Base-by-base conservation (phyloP, 257 asterid species). In the Linderniella brevidens region DNA sequence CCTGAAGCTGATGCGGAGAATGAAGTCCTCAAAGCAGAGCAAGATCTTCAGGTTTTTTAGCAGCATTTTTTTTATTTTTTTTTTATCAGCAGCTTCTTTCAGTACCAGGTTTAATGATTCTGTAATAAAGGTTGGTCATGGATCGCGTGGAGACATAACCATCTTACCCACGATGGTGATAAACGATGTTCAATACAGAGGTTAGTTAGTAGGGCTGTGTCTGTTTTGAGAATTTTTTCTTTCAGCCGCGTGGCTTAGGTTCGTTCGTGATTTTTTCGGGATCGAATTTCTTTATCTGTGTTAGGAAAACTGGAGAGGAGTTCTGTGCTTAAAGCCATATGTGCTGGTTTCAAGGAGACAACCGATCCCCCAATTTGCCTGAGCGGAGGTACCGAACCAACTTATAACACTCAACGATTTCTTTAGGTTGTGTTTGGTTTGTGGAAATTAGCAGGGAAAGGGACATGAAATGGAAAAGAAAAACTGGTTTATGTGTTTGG, bases 91-190 rank as follows among this genome's bases (percentile, higher is more conserved):
- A 2, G 32, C 32, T 25, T 25, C 3, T 3, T 6, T 25, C 32
- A 6, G 32, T 25, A 25, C 6, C 32, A 6, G 4, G 32, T 25
- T 25, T 25, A 25, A 2, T 6, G 32, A 25, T 25, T 25, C 32
- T 25, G 32, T 25, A 6, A 25, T 25, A 25, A 2, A 25, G 32
- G 32, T 25, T 19, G 97, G 97, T 11, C 76, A 52, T 49, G 95
- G 95, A 59, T 70, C 92, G 4, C 97, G 95, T 11, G 97, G 97
- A 3, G 97, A 86, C 63, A 87, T 86, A 19, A 86, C 93, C 56
- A 86, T 86, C 77, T 71, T 86, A 61, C 97, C 97, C 20, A 86
- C 97, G 17, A 57, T 86, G 80, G 77, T 86, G 59, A 78, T 86
- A 48, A 86, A 86, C 47, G 54, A 77, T 41, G 76, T 79, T 37